A percentile compares a stretch with the other conserved stretches of the same genome.
Evolutionary conservation across 164 flowering plant genomes (phyloP).

Genomic region (Chimonanthus praecox): DNA sequence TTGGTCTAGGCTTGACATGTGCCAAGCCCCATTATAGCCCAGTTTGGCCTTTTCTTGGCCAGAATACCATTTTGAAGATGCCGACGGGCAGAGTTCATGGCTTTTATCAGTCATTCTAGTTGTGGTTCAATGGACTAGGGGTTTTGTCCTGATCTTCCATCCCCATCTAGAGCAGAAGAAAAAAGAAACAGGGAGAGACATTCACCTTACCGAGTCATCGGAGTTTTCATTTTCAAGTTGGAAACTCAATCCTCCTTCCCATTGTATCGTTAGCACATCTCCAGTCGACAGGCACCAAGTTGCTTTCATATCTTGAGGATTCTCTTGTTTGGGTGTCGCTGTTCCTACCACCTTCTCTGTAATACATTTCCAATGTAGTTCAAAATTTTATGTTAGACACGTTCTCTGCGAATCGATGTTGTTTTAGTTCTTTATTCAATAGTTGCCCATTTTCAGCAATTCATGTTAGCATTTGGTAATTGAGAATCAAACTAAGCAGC

Average conservation of each 20-base stretch:
- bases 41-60: no score
- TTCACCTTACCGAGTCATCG: constrained; percentile 38
- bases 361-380: constrained; percentile 10
- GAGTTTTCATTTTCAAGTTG: constrained; percentile 29
- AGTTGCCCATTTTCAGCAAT: no score
- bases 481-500: no score
- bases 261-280: constrained; percentile 47
- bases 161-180: neutral
- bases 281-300: constrained; percentile 81
- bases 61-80: no score
- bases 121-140: no score
- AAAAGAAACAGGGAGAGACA: neutral
- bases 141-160: no score
- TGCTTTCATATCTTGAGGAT: constrained; percentile 35
- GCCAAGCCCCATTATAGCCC: no score
- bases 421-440: no score
- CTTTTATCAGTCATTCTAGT: no score
- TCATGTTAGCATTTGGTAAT: no score
- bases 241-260: constrained; percentile 40
- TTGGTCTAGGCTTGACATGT: no score
- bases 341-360: constrained; percentile 89
- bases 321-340: constrained; percentile 66
- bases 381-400: neutral
- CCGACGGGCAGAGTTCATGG: no score
- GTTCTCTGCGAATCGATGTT: neutral